phyloP scores from a whole-genome alignment of 371 early-diverging fungal genomes.

The Mucor piriformis region DNA sequence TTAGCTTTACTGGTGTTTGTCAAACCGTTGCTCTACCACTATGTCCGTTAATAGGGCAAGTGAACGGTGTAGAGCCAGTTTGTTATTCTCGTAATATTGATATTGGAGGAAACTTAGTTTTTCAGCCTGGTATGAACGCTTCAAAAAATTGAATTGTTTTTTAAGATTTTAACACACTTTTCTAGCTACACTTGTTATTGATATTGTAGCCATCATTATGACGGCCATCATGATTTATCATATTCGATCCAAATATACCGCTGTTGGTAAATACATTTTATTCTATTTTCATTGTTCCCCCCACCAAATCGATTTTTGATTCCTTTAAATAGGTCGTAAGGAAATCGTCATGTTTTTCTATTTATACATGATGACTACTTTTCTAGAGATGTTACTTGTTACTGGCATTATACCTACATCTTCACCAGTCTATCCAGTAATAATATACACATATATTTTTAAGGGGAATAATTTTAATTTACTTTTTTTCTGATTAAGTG shows the following conservation, averaged over 20 bases:
- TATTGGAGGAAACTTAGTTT: conserved; percentile 74
- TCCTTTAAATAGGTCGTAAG: conserved; percentile 74
- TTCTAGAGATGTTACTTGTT: conserved; percentile 86
- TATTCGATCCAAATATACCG: conserved; percentile 95
- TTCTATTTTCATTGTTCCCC: background rate
- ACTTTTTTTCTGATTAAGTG: conserved; percentile 61
- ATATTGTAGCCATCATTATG: conserved; percentile 93
- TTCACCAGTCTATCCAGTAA: conserved; percentile 79
- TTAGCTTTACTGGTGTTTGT: conserved; percentile 87
- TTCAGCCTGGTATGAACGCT: conserved; percentile 83
- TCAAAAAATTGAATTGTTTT: background rate
- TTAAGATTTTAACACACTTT: background rate
- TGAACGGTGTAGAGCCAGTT: conserved; percentile 80
- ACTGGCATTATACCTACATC: conserved; percentile 91
- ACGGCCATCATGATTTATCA: conserved; percentile 96
- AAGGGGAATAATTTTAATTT: background rate
- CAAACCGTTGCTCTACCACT: conserved; percentile 79
- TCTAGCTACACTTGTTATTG: conserved; percentile 81
- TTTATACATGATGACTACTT: conserved; percentile 81
- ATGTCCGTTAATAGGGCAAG: conserved; percentile 84
- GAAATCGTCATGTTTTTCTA: conserved; percentile 98
- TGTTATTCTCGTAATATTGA: conserved; percentile 96
- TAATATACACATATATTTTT: conserved; percentile 17
- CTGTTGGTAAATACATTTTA: conserved; percentile 87
- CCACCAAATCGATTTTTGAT: background rate